phyloP scores from a whole-genome alignment of 257 asterid genomes.

The Jaltomata sinuosa region DNA sequence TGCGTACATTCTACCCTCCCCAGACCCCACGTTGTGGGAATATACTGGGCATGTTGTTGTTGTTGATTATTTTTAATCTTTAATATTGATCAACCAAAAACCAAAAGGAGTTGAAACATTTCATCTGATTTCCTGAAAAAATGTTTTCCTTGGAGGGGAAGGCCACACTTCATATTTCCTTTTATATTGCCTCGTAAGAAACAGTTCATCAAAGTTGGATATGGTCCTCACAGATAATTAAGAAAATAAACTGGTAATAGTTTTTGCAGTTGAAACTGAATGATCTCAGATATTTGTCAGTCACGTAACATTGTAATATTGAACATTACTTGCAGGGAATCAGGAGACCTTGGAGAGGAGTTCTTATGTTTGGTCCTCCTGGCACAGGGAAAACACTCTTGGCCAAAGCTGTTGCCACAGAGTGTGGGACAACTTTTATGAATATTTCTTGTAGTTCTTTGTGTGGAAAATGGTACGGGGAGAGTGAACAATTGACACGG shows the following conservation, averaged over 20 bases:
- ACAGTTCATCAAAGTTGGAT: neutral
- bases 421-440: conserved; percentile 89
- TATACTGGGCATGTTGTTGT: no score
- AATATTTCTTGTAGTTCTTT: conserved; percentile 86
- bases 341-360: conserved; percentile 97
- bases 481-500: conserved; percentile 88
- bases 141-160: neutral
- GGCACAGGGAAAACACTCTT: conserved; percentile 97
- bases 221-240: neutral
- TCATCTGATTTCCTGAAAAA: neutral
- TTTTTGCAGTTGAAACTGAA: neutral
- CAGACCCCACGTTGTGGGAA: no score
- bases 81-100: neutral
- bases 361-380: conserved; percentile 97
- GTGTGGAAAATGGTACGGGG: conserved; percentile 93
- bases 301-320: neutral
- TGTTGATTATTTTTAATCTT: no score
- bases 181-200: neutral
- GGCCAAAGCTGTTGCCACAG: conserved; percentile 97
- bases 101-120: neutral
- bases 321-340: conserved; percentile 52
- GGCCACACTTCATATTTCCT: neutral
- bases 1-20: no score
- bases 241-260: neutral
- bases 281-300: neutral